Base-by-base conservation (phyloP, 1,284 basidiomycete species). In the Microbotryomycetes sp. region DNA sequence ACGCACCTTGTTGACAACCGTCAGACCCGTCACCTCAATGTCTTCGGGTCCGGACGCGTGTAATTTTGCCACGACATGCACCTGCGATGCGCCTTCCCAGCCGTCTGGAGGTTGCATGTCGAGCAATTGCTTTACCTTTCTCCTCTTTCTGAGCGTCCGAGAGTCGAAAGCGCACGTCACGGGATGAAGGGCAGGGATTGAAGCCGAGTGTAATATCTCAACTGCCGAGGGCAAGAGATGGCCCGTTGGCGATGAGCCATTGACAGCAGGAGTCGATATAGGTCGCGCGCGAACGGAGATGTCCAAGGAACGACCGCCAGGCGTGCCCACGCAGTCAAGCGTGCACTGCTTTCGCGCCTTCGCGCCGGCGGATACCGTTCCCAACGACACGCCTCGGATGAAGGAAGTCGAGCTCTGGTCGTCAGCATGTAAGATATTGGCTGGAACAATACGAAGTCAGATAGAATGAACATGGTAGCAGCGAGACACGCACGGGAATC, bases 371-470 rank as follows among this genome's bases (percentile, higher is more conserved):
- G 76, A 66, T 16, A 91, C 73, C 2, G 74, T 72, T n/a, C 87
- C 87, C 62, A 87, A 81, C 6, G 76, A 73, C 50, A 89, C 75
- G 23, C 83, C 85, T 69, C 87, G 88, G 75, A 91, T 83, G 50
- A 90, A 76, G 49, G 83, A 82, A 2, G 83, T 78, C 1, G 87
- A 87, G 7, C 76, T 77, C 62, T 87, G 55, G 6, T 47, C 35
- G 50, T 65, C 66, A 28, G 67, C 54, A 4, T 51, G 45, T 13
- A 67, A 26, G 9, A 51, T 56, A 21, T 65, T 57, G 6, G 52
- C 62, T 64, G 50, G 13, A 5, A 45, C 49, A 49, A 59, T 15
- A 21, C 45, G 54, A 1, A 56, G 27, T 3, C 7, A 45, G 35
- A 24, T 23, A 5, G 27, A 11, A 7, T 11, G 18, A 31, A 52